phyloP scores from a whole-genome alignment of 163 green algal genomes.

The Chlorella variabilis region DNA sequence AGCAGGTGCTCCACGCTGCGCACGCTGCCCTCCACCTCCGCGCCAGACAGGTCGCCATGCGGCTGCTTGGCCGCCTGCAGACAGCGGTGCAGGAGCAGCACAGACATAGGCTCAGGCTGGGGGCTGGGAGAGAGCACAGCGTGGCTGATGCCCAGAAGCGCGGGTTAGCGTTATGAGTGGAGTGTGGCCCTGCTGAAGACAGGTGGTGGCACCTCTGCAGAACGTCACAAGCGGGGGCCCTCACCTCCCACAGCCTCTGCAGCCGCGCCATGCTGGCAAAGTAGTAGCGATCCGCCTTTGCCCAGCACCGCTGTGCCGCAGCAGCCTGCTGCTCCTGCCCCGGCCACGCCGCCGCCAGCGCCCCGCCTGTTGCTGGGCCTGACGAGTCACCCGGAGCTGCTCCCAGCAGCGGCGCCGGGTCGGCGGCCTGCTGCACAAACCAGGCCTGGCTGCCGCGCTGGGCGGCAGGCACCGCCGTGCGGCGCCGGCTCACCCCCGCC shows the following conservation, averaged over 20 bases:
- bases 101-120: no score
- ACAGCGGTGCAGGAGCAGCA: background rate
- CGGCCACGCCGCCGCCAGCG: background rate
- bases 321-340: background rate
- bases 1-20: slow-evolving; percentile 78
- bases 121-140: no score
- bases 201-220: no score
- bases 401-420: slow-evolving; percentile 11
- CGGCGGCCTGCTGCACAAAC: slow-evolving; percentile 60
- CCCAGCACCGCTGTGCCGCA: slow-evolving; percentile 56
- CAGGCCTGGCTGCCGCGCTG: slow-evolving; percentile 71
- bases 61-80: slow-evolving; percentile 59
- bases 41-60: slow-evolving; percentile 75
- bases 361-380: background rate
- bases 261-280: slow-evolving; percentile 78
- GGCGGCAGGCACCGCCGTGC: slow-evolving; percentile 52
- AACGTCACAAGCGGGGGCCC: background rate
- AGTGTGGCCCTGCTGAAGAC: no score
- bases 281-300: slow-evolving; percentile 78
- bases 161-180: no score
- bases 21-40: slow-evolving; percentile 66
- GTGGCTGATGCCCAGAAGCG: no score
- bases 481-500: slow-evolving; percentile 69
- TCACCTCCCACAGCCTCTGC: slow-evolving; percentile 77
- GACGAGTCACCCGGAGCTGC: background rate